phyloP scores from a whole-genome alignment of 1,139 yeast genomes.

The Debaryomyces coudertii region DNA sequence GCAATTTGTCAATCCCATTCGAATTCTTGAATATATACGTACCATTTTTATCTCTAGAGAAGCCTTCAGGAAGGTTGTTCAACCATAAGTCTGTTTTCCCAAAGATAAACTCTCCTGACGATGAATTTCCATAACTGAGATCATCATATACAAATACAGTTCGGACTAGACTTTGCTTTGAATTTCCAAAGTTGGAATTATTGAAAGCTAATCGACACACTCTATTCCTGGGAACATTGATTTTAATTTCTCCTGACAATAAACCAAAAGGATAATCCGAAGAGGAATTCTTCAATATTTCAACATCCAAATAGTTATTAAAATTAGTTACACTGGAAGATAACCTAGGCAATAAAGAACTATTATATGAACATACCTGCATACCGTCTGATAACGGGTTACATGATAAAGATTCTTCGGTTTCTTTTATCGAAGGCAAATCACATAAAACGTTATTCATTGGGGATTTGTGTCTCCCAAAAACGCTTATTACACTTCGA shows the following conservation, averaged over 20 bases:
- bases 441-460: constrained; percentile 48
- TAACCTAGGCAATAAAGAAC: constrained; percentile 54
- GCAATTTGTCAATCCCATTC: constrained; percentile 64
- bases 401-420: constrained; percentile 38
- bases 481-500: constrained; percentile 46
- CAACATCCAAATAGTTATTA: constrained; percentile 49
- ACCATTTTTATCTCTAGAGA: constrained; percentile 52
- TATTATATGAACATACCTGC: constrained; percentile 56
- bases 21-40: constrained; percentile 55
- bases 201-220: constrained; percentile 64
- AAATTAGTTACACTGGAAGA: constrained; percentile 41
- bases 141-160: constrained; percentile 53
- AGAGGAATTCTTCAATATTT: constrained; percentile 54
- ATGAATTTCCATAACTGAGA: constrained; percentile 13
- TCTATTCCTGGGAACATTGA: constrained; percentile 64
- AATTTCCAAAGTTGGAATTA: constrained; percentile 31
- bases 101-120: neutral
- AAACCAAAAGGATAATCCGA: constrained; percentile 64
- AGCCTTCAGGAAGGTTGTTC: constrained; percentile 49
- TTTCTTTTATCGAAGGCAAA: constrained; percentile 62
- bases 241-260: constrained; percentile 60
- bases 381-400: constrained; percentile 43
- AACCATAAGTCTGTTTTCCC: constrained; percentile 7
- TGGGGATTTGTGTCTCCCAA: constrained; percentile 54
- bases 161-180: constrained; percentile 57